Evolutionary conservation across 2,329 filamentous ascomycete species (phyloP).

Genomic region (Fulvia fulva): DNA sequence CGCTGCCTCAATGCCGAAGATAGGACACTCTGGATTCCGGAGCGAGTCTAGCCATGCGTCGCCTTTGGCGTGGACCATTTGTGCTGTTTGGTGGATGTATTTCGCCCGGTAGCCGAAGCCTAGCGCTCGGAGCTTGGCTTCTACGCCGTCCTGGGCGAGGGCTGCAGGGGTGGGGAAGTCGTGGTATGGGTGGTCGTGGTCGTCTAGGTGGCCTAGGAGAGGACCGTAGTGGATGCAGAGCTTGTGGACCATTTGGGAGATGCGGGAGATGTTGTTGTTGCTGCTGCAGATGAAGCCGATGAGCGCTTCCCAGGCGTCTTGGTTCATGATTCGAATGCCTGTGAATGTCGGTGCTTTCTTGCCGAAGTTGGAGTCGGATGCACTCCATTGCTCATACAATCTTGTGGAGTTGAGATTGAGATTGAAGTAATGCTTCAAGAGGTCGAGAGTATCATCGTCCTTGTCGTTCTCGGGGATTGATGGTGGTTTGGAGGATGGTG

Average conservation of each 20-base stretch:
- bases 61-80: constrained; percentile 64
- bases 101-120: constrained; percentile 94
- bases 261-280: constrained; percentile 95
- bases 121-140: constrained; percentile 71
- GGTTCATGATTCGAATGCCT: constrained; percentile 85
- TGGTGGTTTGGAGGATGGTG: constrained; percentile 37
- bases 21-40: constrained; percentile 69
- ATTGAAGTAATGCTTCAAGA: constrained; percentile 84
- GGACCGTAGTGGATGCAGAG: constrained; percentile 82
- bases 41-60: constrained; percentile 72
- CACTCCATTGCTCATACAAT: constrained; percentile 84
- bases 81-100: constrained; percentile 84
- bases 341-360: constrained; percentile 82
- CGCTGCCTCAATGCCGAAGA: constrained; percentile 47
- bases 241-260: constrained; percentile 95
- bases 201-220: constrained; percentile 60
- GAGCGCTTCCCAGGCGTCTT: constrained; percentile 94
- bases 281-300: constrained; percentile 96
- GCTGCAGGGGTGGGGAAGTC: constrained; percentile 78
- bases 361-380: constrained; percentile 80
- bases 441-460: constrained; percentile 66
- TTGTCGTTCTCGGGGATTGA: constrained; percentile 34
- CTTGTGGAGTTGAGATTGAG: constrained; percentile 69
- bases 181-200: constrained; percentile 58
- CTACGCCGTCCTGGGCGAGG: constrained; percentile 70